Base-by-base conservation (phyloP, 73 alveolate species). In the Paraurostyla sp. region DNA sequence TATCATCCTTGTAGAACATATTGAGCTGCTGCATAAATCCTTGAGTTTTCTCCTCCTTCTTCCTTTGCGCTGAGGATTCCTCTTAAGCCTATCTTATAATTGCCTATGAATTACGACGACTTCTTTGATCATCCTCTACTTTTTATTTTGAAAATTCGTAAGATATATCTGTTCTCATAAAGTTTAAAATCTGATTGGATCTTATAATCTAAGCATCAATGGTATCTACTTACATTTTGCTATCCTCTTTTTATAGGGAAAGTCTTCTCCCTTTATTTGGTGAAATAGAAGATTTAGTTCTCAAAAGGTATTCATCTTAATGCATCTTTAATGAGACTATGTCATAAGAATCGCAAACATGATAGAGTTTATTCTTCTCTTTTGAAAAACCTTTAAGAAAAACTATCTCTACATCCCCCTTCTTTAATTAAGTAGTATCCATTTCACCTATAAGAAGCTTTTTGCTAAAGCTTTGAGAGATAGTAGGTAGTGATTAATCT, bases 291-390 rank as follows among this genome's bases (percentile, higher is more conserved):
- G n/a, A 25, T 65, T 35, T 58, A 65, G 43, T 1, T 15, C 18
- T 33, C 58, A 11, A 22, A 11, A 58, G 35, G 33, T 73, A 68
- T 43, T 73, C 56, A 22, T 73, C 87, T 25, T 18, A 48, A 18
- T 48, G 87, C 27, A 20, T 20, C 58, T 35, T 73, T 2, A 73
- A 50, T 0, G 87, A 48, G 57, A 50, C 87, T 6, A 73, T 73
- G 42, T 73, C 87, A 50, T 73, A 73, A 9, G 87, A 25, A 30
- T 73, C 87, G 33, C 87, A 73, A 50, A 73, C 27, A 25, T 73
- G 87, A 50, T 27, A 73, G 56, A 45, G 13, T 50, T 73, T 73
- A 15, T 20, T 43, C 30, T 71, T 45, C 36, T 32, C 33, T 16
- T 50, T 16, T 27, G 87, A 23, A 11, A 9, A 11, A 43, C 46